Evolutionary conservation across 768 basidiomycete species (phyloP).

Genomic region (Mycena olivaceomarginata): DNA sequence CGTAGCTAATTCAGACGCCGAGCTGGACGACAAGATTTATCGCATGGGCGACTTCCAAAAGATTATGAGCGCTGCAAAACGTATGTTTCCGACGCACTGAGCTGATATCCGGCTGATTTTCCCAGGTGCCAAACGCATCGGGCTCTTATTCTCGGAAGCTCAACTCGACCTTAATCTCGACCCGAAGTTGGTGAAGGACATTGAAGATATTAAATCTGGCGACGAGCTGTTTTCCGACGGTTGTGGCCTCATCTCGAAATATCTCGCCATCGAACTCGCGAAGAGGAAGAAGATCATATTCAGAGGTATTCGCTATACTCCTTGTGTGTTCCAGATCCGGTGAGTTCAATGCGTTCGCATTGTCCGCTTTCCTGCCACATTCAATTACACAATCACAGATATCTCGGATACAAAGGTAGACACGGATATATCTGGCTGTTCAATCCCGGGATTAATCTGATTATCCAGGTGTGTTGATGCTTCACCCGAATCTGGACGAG

Average conservation of each 20-base stretch:
- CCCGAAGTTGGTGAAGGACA: conserved; percentile 70
- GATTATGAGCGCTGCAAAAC: conserved; percentile 81
- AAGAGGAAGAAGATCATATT: conserved; percentile 74
- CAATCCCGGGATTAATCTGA: neutral
- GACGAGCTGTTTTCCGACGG: conserved; percentile 82
- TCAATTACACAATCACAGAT: conserved; percentile 57
- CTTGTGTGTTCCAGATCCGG: conserved; percentile 80
- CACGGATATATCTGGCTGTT: neutral
- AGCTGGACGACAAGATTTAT: conserved; percentile 77
- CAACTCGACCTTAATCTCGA: conserved; percentile 75
- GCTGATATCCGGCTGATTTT: neutral
- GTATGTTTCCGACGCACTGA: conserved; percentile 56
- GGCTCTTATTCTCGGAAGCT: conserved; percentile 79
- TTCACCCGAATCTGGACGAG: conserved; percentile 75
- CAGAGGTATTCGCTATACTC: conserved; percentile 74
- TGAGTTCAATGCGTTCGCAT: conserved; percentile 45
- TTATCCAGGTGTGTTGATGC: conserved; percentile 68
- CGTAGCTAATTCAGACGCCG: conserved; percentile 70
- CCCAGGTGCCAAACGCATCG: conserved; percentile 81
- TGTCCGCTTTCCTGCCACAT: neutral
- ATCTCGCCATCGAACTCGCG: conserved; percentile 71
- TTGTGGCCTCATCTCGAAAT: conserved; percentile 77
- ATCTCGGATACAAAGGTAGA: conserved; percentile 83
- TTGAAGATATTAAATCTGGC: conserved; percentile 73
- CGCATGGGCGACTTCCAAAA: conserved; percentile 73